Evolutionary conservation across 495 filamentous ascomycete genomes (phyloP), one percentile per base, ranked within the genome.

Genomic region (Clohesyomyces aquaticus): DNA sequence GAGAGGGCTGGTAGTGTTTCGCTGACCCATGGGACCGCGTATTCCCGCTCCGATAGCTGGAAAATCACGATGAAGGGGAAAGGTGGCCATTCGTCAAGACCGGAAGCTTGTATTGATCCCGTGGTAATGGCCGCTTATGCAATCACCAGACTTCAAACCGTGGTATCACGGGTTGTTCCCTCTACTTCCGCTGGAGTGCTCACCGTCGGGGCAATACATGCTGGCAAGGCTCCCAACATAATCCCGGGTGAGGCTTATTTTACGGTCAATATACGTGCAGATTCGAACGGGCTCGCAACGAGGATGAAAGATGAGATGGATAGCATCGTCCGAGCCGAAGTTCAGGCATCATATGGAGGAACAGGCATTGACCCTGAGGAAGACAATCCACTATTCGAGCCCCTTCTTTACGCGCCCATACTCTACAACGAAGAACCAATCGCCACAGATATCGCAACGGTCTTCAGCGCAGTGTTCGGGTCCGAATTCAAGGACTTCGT

Each of bases 1-100:
- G 41, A 61, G 9, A 55, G 56, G 16, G 59, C 74, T 8, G 78
- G 78, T 11, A 28, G 8, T 26, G 48, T 52, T 23, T 52, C 25
- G 12, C 18, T 52, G 27, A 56, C 18, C 9, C 2, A 19, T 12
- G 55, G 55, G 2, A 28, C 42, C n/a, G 19, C 45, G n/a, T 22
- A 48, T 21, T 38, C 55, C 1, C 14, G 26, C 9, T 38, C 55
- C 14, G 55, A 59, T 28, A 59, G 26, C 12, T 22, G 46, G 22
- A 59, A 59, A n/a, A 25, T 48, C 10, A 59, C 55, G 0, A 1
- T 59, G 10, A 48, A 48, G 27, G 55, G 55, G 2, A 19, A n/a
- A 21, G 55, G 55, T 32, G 55, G 26, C 16, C 55, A 59, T 49
- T 38, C 35, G 1, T 35, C 55, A 1, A 48, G 53, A 29, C 59